Evolutionary conservation across 1,284 basidiomycete species (phyloP).

Genomic region (Ganoderma lingzhi): DNA sequence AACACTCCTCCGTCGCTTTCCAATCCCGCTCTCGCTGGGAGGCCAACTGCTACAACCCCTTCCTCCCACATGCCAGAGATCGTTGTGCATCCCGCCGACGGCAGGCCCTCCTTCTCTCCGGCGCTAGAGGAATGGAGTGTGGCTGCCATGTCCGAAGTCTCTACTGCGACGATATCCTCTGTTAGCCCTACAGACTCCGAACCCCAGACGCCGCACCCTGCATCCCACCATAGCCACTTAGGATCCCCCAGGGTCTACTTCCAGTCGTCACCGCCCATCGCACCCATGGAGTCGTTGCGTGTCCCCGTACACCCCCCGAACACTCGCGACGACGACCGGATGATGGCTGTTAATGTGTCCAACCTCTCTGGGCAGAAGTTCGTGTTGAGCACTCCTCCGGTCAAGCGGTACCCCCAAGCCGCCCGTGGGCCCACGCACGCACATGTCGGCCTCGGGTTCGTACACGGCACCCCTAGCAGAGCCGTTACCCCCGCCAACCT

Average conservation of each 20-base stretch:
- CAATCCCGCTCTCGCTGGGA: no score
- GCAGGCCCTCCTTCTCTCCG: conserved; percentile 9
- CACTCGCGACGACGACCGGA: not conserved
- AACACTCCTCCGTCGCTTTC: not conserved
- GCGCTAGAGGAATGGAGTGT: not conserved
- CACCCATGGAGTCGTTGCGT: not conserved
- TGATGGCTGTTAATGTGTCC: conserved; percentile 6
- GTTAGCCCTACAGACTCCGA: not conserved
- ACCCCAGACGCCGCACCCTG: not conserved
- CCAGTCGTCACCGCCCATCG: not conserved
- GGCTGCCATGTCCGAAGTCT: not conserved
- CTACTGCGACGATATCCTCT: not conserved
- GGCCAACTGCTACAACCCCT: no score
- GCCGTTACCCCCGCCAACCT: not conserved
- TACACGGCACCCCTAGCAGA: not conserved
- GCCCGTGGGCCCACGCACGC: not conserved
- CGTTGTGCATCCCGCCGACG: conserved; percentile 17
- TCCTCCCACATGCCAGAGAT: conserved; percentile 8
- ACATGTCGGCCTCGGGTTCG: conserved; percentile 1
- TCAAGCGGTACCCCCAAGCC: not conserved
- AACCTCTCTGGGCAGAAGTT: conserved; percentile 15
- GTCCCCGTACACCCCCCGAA: not conserved
- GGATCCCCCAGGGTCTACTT: not conserved
- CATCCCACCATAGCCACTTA: not conserved
- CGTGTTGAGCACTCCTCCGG: conserved; percentile 7